Conservation (phyloP, 768 basidiomycete species). For the Coprinellus micaceus region DNA sequence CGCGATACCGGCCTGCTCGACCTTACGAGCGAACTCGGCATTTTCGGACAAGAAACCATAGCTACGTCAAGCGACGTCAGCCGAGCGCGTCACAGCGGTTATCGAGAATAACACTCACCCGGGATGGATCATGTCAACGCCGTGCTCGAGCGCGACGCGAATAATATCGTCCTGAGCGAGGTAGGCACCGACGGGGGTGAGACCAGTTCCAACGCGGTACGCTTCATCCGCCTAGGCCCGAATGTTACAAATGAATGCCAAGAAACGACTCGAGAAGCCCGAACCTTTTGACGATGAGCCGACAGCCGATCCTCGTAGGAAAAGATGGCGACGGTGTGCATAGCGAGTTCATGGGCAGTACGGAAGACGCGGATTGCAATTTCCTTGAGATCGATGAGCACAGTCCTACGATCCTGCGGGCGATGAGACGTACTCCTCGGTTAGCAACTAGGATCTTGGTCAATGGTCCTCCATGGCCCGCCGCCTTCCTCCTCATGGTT, state of each 20-base stretch:
- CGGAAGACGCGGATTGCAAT: slow-evolving; percentile 99
- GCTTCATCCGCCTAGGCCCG: slow-evolving; percentile 87
- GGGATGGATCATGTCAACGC: slow-evolving; percentile 99
- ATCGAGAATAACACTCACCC: slow-evolving; percentile 50
- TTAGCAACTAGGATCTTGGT: slow-evolving; percentile 93
- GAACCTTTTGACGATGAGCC: slow-evolving; percentile 95
- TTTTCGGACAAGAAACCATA: slow-evolving; percentile 99
- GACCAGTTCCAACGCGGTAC: slow-evolving; percentile 94
- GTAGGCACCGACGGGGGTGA: slow-evolving; percentile 96
- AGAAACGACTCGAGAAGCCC: slow-evolving; percentile 12
- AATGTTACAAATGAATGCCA: slow-evolving; percentile 17
- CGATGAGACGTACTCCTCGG: slow-evolving; percentile 63
- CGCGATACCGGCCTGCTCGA: slow-evolving; percentile 94
- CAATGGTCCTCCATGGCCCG: slow-evolving; percentile 84
- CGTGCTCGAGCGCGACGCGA: slow-evolving; percentile 92
- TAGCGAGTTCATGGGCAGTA: slow-evolving; percentile 96
- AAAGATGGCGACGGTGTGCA: slow-evolving; percentile 99
- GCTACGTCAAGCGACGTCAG: slow-evolving; percentile 33
- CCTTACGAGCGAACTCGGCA: slow-evolving; percentile 94
- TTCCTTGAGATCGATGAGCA: slow-evolving; percentile 54
- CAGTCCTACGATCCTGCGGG: slow-evolving; percentile 1
- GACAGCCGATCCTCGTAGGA: slow-evolving; percentile 95
- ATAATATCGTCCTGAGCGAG: slow-evolving; percentile 98
- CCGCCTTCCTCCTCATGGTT: slow-evolving; percentile 86
- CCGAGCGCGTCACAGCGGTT: not conserved